phyloP scores from a whole-genome alignment of 225 moss, liverwort and hornwort genomes.

The Takakia lepidozioides region DNA sequence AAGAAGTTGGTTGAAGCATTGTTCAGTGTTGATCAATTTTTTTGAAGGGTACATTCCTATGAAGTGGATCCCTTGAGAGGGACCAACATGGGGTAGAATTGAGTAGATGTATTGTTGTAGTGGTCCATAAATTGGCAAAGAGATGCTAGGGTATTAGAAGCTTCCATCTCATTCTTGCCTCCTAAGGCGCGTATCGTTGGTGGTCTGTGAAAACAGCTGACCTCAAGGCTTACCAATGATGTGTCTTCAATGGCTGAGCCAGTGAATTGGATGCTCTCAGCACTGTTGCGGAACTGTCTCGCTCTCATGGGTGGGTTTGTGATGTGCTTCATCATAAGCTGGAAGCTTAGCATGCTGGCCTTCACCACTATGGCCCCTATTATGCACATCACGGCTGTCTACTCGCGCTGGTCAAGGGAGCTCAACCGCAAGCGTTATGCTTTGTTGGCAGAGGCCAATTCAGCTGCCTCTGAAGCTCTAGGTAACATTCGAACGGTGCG shows the following conservation, averaged over 20 bases:
- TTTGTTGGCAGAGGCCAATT: conserved; percentile 94
- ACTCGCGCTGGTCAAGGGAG: conserved; percentile 97
- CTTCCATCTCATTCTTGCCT: no score
- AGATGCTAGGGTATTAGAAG: no score
- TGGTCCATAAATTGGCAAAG: no score
- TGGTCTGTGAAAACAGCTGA: conserved; percentile 51
- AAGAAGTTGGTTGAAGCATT: conserved; percentile 33
- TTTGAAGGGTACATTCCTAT: no score
- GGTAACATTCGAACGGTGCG: conserved; percentile 96
- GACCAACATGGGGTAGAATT: no score
- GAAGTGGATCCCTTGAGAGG: no score
- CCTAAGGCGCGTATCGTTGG: no score
- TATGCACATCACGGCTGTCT: conserved; percentile 98
- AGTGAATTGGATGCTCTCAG: conserved; percentile 98
- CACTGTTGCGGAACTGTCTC: conserved; percentile 73
- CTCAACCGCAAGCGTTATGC: conserved; percentile 98
- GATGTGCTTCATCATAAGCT: conserved; percentile 90
- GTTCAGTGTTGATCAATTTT: not conserved
- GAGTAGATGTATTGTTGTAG: no score
- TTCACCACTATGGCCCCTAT: conserved; percentile 99
- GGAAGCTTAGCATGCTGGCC: conserved; percentile 99
- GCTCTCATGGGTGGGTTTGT: conserved; percentile 73
- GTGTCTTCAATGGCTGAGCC: conserved; percentile 99
- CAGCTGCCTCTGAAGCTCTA: conserved; percentile 91
- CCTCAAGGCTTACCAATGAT: conserved; percentile 96